Base-by-base conservation (phyloP, 345 rosid species). In the Eucalyptus brandiana region DNA sequence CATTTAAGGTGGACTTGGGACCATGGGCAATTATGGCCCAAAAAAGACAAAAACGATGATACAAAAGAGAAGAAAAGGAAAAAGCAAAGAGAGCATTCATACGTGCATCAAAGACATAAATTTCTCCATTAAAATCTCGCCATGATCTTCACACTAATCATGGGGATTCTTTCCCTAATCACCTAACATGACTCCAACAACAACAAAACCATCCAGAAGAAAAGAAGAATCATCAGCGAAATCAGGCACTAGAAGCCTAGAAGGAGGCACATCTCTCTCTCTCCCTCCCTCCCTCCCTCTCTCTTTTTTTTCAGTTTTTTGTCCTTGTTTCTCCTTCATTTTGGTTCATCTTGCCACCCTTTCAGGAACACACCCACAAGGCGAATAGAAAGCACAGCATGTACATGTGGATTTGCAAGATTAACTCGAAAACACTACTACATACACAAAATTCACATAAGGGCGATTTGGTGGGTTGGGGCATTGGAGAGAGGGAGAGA, bases 91-190 rank as follows among this genome's bases (percentile, higher is more conserved):
- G 47, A 32, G 45, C 12, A 32, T n/a, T 53, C 67, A 32, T 42
- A 23, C 65, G 81, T 32, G n/a, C 23, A 44, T 40, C 10, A 40
- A 51, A 54, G 51, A 91, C 47, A 49, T 26, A 87, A 45, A n/a
- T 65, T 53, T 88, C 47, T 88, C 53, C 86, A 69, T 76, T 88
- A 42, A 89, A 90, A 91, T 91, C 93, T 90, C 93, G 86, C 93
- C 91, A 87, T 89, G 90, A 58, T 87, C 45, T 89, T 62, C 86
- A 80, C 47, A 81, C 60, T 86, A 44, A 80, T 89, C 92, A 90
- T 89, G 90, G 92, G 92, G 93, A 92, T 92, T 92, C 90, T 88
- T 89, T 91, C 87, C 88, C 88, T 91, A 81, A 40, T 14, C 24
- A 88, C 21, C 47, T 76, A 76, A 40, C 85, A 12, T 21, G 85